Evolutionary conservation across 495 filamentous ascomycete genomes (phyloP), one percentile per base, ranked within the genome.

Genomic region (Lasiosphaeria ovina): DNA sequence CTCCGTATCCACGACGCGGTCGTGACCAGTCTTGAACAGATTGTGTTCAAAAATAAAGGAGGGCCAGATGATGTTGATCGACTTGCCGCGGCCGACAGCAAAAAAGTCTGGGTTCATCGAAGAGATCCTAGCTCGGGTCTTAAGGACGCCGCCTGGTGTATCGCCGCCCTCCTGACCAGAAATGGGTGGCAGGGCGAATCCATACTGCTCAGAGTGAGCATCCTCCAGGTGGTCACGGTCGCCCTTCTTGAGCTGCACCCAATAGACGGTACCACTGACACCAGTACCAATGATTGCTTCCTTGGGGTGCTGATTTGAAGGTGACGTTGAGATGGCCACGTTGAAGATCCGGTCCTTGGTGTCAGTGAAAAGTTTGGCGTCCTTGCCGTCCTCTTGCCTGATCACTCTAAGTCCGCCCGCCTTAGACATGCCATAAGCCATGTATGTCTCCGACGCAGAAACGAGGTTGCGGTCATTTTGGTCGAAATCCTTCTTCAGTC

Each of bases 401-500:
- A 99, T 96, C 40, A 99, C 87, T 48, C 92, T 83, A 55, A 98
- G 83, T 35, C 95, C 94, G 32, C 91, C 92, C 59, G 88, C 89
- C 79, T 96, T 97, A 16, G 88, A 88, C 73, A 96, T 87, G 35
- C 91, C 91, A 69, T 97, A 98, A 8, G 89, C 88, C 66, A 99
- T 99, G 74, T 91, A 96, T 12, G 87, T 86, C 63, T 89, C 88
- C n/a, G 90, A 91, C 35, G 93, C 93, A 3, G 92, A 87, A 35
- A 91, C 92, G 49, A 99, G 79, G 52, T 91, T 94, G 55, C 95
- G 89, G 69, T 99, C 95, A 52, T 95, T 85, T 72, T 98, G 95
- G 72, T 99, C 95, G 65, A 98, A 98, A 6, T 94, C 90, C 74
- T 98, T 97, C 79, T 96, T 96, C 56, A 97, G 81, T 45, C 91